Evolutionary conservation across 2,329 filamentous ascomycete species (phyloP), one percentile per base, ranked within the genome.

Genomic region (Pseudogymnoascus sp.): DNA sequence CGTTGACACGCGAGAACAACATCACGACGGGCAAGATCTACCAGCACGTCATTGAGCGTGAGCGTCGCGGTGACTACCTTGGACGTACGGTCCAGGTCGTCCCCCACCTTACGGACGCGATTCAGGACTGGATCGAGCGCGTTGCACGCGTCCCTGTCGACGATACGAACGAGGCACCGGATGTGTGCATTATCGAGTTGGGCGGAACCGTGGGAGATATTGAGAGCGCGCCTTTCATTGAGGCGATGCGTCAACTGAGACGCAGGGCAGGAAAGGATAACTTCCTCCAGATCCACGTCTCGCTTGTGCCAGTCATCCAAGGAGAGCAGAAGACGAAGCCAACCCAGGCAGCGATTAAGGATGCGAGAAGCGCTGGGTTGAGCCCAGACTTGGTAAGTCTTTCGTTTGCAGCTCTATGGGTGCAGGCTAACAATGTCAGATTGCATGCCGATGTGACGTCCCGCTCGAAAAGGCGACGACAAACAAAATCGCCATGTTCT

Each of bases 1-100:
- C 87, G 61, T 81, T 97, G 64, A 90, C 85, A 7, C 81, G 87
- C 64, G 91, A 96, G 68, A 91, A 93, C 79, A 97, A 97, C 75
- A 96, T 99, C 75, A 99, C 94, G 3, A 96, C 93, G 5, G 94
- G 94, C 71, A 97, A 97, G 79, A 91, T 97, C 67, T 97, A 97
- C 76, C 82, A 90, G 70, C 85, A 89, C 69, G 92, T 97, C 60
- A 91, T 96, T 69, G 84, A 91, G 70, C 85, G 84, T 63, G 82
- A 84, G 70, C 76, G 82, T 25, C 74, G 75, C 39, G 86, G 85
- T 61, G 87, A 94, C 72, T 97, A 96, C 70, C 82, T 97, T 11
- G 93, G 93, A 66, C 86, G 88, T 74, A 91, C 92, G 16, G 88
- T 95, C 14, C 91, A 97, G 74, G 88, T 95, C 37, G 91, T 97